Conservation (phyloP, 257 asterid genomes). For the Solanum appendiculatum region DNA sequence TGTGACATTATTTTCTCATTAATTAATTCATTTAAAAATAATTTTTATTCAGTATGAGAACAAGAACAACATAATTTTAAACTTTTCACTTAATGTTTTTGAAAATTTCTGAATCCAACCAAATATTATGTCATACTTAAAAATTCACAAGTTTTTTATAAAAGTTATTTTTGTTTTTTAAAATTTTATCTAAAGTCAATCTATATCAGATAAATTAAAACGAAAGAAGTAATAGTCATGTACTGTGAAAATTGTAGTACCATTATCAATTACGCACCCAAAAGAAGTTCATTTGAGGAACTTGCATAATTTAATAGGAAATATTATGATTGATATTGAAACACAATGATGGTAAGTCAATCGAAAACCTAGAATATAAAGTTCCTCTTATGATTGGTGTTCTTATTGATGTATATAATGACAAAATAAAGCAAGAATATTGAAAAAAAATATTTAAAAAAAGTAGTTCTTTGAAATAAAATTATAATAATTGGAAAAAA, state of each 20-base stretch:
- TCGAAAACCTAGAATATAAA: neutral
- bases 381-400: neutral
- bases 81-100: neutral
- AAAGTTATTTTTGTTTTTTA: too few species aligned
- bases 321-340: neutral
- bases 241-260: neutral
- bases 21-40: neutral
- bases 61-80: neutral
- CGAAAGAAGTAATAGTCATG: neutral
- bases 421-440: neutral
- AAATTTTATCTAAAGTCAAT: too few species aligned
- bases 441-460: too few species aligned
- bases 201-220: too few species aligned
- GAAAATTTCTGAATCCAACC: neutral
- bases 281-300: neutral
- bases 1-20: too few species aligned
- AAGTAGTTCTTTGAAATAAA: neutral
- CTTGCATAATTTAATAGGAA: neutral
- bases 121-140: neutral
- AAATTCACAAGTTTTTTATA: neutral
- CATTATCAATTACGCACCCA: neutral
- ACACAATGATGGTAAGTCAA: neutral
- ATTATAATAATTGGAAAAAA: too few species aligned
- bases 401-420: neutral
- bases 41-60: neutral